Evolutionary conservation across 345 rosid genomes (phyloP).

Genomic region (Pseudoturritis turrita): DNA sequence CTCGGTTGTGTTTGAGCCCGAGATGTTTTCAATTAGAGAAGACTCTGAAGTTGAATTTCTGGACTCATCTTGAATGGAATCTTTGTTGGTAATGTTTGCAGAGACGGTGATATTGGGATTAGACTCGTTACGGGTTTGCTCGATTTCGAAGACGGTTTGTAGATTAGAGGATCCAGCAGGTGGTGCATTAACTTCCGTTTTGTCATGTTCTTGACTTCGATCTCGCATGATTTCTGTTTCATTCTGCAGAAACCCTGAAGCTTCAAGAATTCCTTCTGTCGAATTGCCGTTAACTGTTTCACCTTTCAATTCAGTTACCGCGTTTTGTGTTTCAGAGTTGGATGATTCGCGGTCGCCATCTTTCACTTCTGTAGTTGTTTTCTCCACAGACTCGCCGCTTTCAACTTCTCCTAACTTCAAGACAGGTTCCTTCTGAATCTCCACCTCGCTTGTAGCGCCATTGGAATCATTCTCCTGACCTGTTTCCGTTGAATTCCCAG

Average conservation of each 20-base stretch:
- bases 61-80: slow-evolving; percentile 23
- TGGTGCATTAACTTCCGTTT: slow-evolving; percentile 15
- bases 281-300: slow-evolving; percentile 31
- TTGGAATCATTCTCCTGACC: slow-evolving; percentile 17
- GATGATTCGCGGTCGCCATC: slow-evolving; percentile 19
- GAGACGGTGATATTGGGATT: slow-evolving; percentile 27
- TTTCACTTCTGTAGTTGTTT: slow-evolving; percentile 32
- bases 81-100: slow-evolving; percentile 23
- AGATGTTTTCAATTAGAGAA: slow-evolving; percentile 16
- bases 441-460: slow-evolving; percentile 12
- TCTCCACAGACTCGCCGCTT: slow-evolving; percentile 7
- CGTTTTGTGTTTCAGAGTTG: slow-evolving; percentile 14
- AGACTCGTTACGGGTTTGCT: slow-evolving; percentile 24
- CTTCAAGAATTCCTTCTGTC: slow-evolving; percentile 21
- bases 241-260: slow-evolving; percentile 33
- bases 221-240: slow-evolving; percentile 36
- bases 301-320: slow-evolving; percentile 25
- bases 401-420: slow-evolving; percentile 33
- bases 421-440: slow-evolving; percentile 25
- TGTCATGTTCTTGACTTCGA: slow-evolving; percentile 25
- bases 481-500: slow-evolving; percentile 37
- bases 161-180: slow-evolving; percentile 28
- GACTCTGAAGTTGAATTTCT: slow-evolving; percentile 33
- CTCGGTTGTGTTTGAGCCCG: slow-evolving; percentile 35
- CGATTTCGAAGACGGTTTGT: slow-evolving; percentile 18